Percentiles rank a stretch among this genome's conserved stretches.
phyloP scores from a whole-genome alignment of 371 early-diverging fungal genomes.

The Mucor ambiguus region DNA sequence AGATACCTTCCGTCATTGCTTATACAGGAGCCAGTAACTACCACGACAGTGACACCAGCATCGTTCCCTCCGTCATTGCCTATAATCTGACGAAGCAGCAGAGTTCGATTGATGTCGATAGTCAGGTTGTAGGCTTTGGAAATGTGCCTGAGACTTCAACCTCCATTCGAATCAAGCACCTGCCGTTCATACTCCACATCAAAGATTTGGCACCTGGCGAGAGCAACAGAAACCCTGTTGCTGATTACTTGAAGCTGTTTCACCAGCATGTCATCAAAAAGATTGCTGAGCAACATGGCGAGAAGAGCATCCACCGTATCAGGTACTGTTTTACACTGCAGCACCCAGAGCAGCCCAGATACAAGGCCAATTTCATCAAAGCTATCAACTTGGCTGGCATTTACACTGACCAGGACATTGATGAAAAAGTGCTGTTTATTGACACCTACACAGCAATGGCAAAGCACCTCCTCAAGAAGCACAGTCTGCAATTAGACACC shows the following conservation, averaged over 20 bases:
- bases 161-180: not conserved
- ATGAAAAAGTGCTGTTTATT: conserved; percentile 16
- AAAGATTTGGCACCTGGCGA: not conserved
- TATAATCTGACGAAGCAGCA: not conserved
- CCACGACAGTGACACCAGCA: not conserved
- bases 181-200: not conserved
- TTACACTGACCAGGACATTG: conserved; percentile 5
- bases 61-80: not conserved
- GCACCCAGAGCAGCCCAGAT: not conserved
- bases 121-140: conserved; percentile 1
- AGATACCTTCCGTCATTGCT: not conserved
- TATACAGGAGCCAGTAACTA: not conserved
- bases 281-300: not conserved
- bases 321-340: conserved; percentile 20
- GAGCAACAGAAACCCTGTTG: not conserved
- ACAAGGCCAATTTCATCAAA: not conserved
- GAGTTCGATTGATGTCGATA: not conserved
- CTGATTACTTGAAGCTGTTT: conserved; percentile 1
- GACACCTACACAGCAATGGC: conserved; percentile 14
- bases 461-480: conserved; percentile 8
- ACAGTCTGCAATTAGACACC: not conserved
- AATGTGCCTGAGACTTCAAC: conserved; percentile 4
- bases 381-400: conserved; percentile 3
- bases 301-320: not conserved
- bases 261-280: not conserved